Evolutionary conservation across 768 basidiomycete species (phyloP), one percentile per base, ranked within the genome.

Genomic region (Cantharellus anzutake): DNA sequence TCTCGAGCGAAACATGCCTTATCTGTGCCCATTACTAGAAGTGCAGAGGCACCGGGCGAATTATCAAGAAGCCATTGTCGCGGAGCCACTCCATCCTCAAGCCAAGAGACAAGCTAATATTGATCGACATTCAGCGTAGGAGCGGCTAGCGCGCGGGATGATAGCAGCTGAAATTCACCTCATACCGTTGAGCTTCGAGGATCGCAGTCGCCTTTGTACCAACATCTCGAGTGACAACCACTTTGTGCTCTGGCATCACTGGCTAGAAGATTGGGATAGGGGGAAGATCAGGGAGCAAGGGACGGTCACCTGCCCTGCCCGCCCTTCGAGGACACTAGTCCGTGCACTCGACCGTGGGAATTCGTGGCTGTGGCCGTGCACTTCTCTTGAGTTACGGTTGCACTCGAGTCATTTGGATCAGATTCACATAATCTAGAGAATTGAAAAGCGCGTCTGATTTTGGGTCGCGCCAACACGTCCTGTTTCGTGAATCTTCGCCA

Each of bases 41-140:
- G 55, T 0, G 83, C 92, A 4, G 70, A 65, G 2, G 83, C 80
- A 3, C 83, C 86, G n/a, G 70, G 68, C 3, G 81, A 73, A 62
- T 90, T 84, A 58, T 84, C 74, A 29, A 90, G 70, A 2, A 93
- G 70, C 90, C 89, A 94, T 29, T 74, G 64, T 14, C 81, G 73
- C 42, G 79, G 76, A 60, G 80, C 84, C 2, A 71, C 66, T 3
- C 73, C 64, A 64, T 86, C 79, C 61, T 84, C 70, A 1, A 72
- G 71, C 78, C 79, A 80, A 3, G 70, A 51, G 3, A 79, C 70
- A 41, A 81, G 66, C 72, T 83, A 55, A 37, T 14, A 14, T 55
- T 37, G 52, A 7, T 37, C 7, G 11, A 55, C 11, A 7, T 11
- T 14, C 52, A 37, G 11, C 11, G 35, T 1, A 55, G 52, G 38